Evolutionary conservation across 2,329 filamentous ascomycete genomes (phyloP).

Genomic region (Cladophialophora immunda): DNA sequence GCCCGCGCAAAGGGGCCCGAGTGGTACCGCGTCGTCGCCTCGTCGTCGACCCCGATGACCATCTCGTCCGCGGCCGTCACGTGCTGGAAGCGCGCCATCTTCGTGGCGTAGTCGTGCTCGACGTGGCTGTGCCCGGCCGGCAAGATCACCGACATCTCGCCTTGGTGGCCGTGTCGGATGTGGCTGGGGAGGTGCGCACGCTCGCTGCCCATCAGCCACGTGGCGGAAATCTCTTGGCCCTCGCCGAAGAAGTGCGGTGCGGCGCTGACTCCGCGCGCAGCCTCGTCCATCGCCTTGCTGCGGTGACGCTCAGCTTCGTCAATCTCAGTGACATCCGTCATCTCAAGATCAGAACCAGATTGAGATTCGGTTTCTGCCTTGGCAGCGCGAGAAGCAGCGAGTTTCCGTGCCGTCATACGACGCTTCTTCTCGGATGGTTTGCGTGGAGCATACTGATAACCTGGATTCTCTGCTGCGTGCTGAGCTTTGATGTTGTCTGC

Average conservation of each 20-base stretch:
- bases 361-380: conserved; percentile 11
- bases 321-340: not conserved
- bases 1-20: not conserved
- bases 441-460: conserved; percentile 58
- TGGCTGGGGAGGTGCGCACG: not conserved
- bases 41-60: not conserved
- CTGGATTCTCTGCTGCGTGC: conserved; percentile 52
- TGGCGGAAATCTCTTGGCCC: not conserved
- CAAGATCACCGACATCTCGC: conserved; percentile 13
- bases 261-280: not conserved
- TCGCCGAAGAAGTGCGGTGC: not conserved
- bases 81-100: not conserved
- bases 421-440: conserved; percentile 58
- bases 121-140: conserved; percentile 8
- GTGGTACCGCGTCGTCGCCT: not conserved
- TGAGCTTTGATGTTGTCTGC: conserved; percentile 52
- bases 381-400: conserved; percentile 27
- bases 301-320: not conserved
- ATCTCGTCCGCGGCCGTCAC: not conserved
- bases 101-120: conserved; percentile 17
- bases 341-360: conserved; percentile 18
- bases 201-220: not conserved
- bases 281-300: not conserved
- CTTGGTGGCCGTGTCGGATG: not conserved
- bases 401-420: conserved; percentile 51